These are phyloP conservation scores for Apostasia ramifera DNA, from an alignment of 106 monocot genomes.

Conservation along the genomic window DNA sequence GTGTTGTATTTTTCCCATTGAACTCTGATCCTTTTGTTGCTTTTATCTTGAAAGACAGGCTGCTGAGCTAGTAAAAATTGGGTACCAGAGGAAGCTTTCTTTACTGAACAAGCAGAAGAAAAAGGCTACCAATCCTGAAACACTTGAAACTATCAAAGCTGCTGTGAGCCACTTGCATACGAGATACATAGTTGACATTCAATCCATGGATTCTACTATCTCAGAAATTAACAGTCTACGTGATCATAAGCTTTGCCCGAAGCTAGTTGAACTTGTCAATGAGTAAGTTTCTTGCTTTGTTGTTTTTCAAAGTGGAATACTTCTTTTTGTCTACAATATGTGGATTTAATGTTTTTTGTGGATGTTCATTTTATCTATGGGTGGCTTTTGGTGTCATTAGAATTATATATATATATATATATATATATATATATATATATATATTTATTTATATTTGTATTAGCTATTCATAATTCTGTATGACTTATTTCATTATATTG, in stretches of 20 bases:
- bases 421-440: too few species aligned
- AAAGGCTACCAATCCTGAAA: constrained; percentile 31
- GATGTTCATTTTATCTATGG: too few species aligned
- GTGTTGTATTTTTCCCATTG: too few species aligned
- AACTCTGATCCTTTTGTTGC: too few species aligned
- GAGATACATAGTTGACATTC: constrained; percentile 80
- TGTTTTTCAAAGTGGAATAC: background rate
- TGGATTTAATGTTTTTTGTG: too few species aligned
- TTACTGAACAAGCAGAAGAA: constrained; percentile 71
- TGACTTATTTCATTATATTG: too few species aligned
- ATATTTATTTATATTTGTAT: too few species aligned
- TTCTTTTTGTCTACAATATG: too few species aligned
- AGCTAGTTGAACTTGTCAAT: constrained; percentile 52
- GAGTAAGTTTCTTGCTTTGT: constrained; percentile 37
- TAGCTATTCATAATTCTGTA: too few species aligned
- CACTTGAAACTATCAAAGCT: constrained; percentile 65
- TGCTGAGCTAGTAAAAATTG: constrained; percentile 70
- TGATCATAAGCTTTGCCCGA: constrained; percentile 63
- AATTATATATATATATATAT: too few species aligned
- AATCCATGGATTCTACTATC: constrained; percentile 87
- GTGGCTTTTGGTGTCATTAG: too few species aligned
- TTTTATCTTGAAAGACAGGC: constrained; percentile 30
- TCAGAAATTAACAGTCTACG: constrained; percentile 78
- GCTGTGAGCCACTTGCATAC: constrained; percentile 83
- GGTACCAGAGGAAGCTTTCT: constrained; percentile 71